Evolutionary conservation across 1,284 basidiomycete genomes (phyloP), one percentile per base, ranked within the genome.

Genomic region (Xerocomus cyaneibrunnescens): DNA sequence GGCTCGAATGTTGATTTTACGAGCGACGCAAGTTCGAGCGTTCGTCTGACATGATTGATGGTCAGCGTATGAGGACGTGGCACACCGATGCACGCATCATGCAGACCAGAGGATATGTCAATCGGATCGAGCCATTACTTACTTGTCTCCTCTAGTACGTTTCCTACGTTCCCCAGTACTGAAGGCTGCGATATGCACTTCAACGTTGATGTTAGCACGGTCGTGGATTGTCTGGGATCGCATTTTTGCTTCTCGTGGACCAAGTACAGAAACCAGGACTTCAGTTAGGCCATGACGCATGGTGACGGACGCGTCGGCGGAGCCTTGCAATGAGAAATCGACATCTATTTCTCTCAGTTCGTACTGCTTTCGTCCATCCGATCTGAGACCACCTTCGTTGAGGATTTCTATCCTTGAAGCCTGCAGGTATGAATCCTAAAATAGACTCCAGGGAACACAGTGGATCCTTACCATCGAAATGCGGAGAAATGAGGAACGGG

Each of bases 1-100:
- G 95, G 93, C 67, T 98, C 94, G 63, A 99, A 98, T 0, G 96
- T 98, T 34, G 92, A 87, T 72, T 93, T 89, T 58, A 99, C 86
- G 13, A 87, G 84, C 2, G 91, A 80, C 2, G 87, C 90, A 54
- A 98, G 79, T 71, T 99, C 96, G 52, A 93, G 76, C 51, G 92
- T 80, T 17, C 94, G 92, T 70, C 96, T 98, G 46, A 52, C 27
- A 7, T 32, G 45, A 32, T 30, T 2, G 13, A 32, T 21, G n/a
- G 21, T 63, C 19, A 57, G 52, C 16, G 32, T 7, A 40, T 16
- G 27, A 47, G 23, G 48, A 53, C 43, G 48, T n/a, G n/a, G n/a
- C n/a, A n/a, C n/a, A n/a, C n/a, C n/a, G n/a, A n/a, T n/a, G n/a
- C n/a, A n/a, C 38, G 23, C 28, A 14, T 37, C n/a, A 5, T 14